Conservation (phyloP, 164 flowering plant genomes). For the Sextonia rubra region DNA sequence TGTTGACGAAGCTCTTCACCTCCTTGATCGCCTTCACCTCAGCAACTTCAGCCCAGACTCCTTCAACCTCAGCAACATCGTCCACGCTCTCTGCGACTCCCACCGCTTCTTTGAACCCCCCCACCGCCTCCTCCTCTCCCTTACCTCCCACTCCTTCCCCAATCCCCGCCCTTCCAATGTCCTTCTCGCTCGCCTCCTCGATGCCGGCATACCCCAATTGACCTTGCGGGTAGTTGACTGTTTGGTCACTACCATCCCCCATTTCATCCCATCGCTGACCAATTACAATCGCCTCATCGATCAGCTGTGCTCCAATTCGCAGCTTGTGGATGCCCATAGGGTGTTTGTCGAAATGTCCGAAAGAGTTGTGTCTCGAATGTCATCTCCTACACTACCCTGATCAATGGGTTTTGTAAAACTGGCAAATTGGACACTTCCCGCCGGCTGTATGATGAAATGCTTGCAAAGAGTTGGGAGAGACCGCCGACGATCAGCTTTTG, state of each 20-base stretch:
- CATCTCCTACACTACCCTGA: conserved; percentile 69
- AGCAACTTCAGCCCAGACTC: conserved; percentile 56
- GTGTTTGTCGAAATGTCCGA: conserved; percentile 54
- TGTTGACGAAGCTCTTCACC: conserved; percentile 61
- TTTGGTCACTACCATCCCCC: conserved; percentile 40
- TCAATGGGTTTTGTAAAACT: conserved; percentile 49
- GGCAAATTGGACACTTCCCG: conserved; percentile 49
- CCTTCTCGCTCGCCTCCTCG: conserved; percentile 69
- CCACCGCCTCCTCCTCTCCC: conserved; percentile 39
- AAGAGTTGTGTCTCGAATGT: conserved; percentile 50
- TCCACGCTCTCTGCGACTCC: conserved; percentile 71
- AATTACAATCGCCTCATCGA: conserved; percentile 75
- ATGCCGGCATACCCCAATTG: conserved; percentile 33
- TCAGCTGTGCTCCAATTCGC: conserved; percentile 39
- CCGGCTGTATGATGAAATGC: conserved; percentile 81
- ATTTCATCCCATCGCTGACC: conserved; percentile 67
- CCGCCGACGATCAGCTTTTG: too few relatives aligned
- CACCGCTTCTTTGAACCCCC: conserved; percentile 73
- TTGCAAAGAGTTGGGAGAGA: too few relatives aligned
- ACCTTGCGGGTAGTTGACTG: conserved; percentile 35
- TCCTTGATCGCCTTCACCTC: conserved; percentile 55
- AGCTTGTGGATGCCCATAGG: conserved; percentile 37
- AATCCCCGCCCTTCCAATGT: conserved; percentile 83
- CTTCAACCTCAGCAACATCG: conserved; percentile 58
- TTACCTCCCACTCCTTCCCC: conserved; percentile 42